Conservation (phyloP, 1,284 basidiomycete species). For the Cryptococcus amylolentus region DNA sequence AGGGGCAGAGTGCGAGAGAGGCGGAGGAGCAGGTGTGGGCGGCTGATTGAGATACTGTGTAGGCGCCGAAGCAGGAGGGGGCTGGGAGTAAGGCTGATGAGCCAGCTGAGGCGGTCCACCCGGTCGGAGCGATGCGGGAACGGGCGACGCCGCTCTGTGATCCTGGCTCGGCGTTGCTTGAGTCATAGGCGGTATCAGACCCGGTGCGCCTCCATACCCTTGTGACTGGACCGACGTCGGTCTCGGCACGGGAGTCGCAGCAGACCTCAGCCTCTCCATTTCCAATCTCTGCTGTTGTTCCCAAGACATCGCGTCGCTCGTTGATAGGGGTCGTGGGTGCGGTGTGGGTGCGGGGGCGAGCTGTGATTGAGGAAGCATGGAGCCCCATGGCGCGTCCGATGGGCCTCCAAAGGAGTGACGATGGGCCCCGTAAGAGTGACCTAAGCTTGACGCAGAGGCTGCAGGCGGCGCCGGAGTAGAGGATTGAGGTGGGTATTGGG, state of each 20-base stretch:
- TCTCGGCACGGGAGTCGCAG: conserved; percentile 22
- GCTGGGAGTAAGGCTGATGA: conserved; percentile 19
- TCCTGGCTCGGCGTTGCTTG: conserved; percentile 6
- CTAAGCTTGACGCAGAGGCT: conserved; percentile 1
- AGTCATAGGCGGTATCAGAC: conserved; percentile 5
- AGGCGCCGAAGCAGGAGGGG: conserved; percentile 3
- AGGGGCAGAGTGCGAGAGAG: conserved; percentile 29
- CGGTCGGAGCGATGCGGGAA: conserved; percentile 17
- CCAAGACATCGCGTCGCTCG: conserved; percentile 18
- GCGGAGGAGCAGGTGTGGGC: conserved; percentile 20
- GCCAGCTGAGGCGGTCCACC: conserved; percentile 10
- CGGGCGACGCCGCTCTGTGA: conserved; percentile 21
- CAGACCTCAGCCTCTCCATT: conserved; percentile 10
- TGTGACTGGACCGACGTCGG: conserved; percentile 15
- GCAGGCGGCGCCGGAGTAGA: conserved; percentile 16
- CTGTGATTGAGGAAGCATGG: conserved; percentile 23
- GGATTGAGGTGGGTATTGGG: conserved; percentile 15
- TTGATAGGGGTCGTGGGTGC: conserved; percentile 27
- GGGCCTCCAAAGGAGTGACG: conserved; percentile 34
- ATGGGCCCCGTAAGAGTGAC: conserved; percentile 20
- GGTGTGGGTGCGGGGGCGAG: conserved; percentile 19
- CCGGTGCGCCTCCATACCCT: conserved; percentile 3
- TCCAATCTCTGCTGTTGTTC: conserved; percentile 15
- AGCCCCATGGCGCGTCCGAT: conserved; percentile 34
- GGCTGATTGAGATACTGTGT: conserved; percentile 8